Conservation (phyloP, 148 eudicot genomes). For the Amaranthus hypochondriacus region DNA sequence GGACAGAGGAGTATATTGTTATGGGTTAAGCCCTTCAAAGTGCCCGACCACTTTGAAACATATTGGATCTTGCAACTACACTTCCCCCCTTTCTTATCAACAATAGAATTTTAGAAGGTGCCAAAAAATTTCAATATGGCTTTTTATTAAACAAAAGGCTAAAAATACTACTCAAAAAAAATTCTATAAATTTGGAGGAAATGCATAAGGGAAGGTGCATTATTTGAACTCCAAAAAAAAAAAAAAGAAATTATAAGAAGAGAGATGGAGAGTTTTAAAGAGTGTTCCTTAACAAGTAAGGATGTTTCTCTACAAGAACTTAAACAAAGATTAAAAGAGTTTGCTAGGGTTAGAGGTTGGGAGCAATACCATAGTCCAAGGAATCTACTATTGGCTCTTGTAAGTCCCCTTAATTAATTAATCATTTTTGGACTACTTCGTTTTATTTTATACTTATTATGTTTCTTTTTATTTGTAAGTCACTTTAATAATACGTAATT, state of each 20-base stretch:
- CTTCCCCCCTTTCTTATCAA: not conserved
- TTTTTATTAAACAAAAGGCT: not conserved
- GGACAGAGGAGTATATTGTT: too few species aligned
- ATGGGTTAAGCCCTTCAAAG: not conserved
- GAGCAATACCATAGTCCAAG: slow-evolving; percentile 74
- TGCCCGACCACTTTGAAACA: slow-evolving; percentile 1
- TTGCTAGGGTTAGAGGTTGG: slow-evolving; percentile 63
- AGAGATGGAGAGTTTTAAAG: slow-evolving; percentile 34
- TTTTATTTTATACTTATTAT: not conserved
- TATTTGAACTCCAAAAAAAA: not conserved
- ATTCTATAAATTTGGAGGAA: slow-evolving; percentile 11
- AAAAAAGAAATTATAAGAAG: not conserved
- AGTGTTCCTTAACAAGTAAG: slow-evolving; percentile 24
- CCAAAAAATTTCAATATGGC: not conserved
- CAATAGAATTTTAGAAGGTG: too few species aligned
- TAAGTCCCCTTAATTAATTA: slow-evolving; percentile 26
- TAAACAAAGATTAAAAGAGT: slow-evolving; percentile 45
- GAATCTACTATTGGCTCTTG: slow-evolving; percentile 68
- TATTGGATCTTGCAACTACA: not conserved
- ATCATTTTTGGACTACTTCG: not conserved
- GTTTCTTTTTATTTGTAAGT: not conserved
- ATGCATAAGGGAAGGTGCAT: not conserved
- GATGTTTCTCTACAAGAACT: slow-evolving; percentile 67
- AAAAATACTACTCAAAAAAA: not conserved
- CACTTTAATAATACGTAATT: not conserved